These are phyloP conservation scores for Solanum virginianum DNA, from an alignment of 257 asterid genomes.

Conservation along the genomic window DNA sequence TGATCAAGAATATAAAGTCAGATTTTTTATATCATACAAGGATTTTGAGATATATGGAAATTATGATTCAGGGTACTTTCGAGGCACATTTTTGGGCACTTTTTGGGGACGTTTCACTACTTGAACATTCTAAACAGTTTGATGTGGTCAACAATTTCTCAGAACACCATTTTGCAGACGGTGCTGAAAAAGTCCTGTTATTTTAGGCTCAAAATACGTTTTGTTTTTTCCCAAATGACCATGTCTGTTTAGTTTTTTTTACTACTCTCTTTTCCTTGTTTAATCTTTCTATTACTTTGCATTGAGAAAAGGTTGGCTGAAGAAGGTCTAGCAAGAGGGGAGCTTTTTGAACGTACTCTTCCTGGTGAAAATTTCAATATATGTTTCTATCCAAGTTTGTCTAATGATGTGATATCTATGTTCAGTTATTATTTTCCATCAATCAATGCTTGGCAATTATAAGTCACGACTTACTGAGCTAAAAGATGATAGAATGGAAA, in stretches of 20 bases:
- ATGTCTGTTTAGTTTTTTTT: neutral
- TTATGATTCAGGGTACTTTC: no score
- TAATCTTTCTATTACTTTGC: slow-evolving; percentile 2
- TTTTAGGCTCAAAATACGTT: slow-evolving; percentile 33
- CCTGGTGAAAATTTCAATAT: slow-evolving; percentile 49
- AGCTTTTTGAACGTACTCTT: slow-evolving; percentile 67
- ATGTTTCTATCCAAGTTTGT: neutral
- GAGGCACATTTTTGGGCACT: no score
- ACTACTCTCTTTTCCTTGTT: neutral
- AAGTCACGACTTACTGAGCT: neutral
- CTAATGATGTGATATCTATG: neutral
- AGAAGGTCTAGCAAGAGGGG: slow-evolving; percentile 88
- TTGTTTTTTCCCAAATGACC: neutral
- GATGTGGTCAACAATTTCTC: no score
- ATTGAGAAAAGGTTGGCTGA: slow-evolving; percentile 65
- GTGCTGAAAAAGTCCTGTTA: no score
- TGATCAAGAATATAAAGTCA: no score
- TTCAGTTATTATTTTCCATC: neutral
- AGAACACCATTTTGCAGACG: no score
- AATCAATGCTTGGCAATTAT: neutral
- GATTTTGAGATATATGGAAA: no score
- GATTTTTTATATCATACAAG: no score
- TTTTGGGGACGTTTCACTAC: no score
- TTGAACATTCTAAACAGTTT: no score
- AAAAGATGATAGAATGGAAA: neutral